A percentile compares a stretch with the other conserved stretches of the same genome.
Evolutionary conservation across 2,329 filamentous ascomycete species (phyloP).

Genomic region (Venturia pyrina): DNA sequence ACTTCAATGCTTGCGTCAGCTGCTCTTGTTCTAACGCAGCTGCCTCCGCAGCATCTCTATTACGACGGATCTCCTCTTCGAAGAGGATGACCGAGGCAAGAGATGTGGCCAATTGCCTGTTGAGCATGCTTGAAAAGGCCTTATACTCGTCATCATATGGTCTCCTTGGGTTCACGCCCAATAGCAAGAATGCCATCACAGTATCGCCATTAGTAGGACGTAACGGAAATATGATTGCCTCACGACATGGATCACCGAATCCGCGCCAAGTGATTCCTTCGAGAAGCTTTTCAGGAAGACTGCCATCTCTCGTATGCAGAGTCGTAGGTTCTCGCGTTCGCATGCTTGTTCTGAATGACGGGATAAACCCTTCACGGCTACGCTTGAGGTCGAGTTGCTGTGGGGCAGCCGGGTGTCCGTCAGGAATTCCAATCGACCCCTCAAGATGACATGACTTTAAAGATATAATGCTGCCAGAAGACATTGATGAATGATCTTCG

Average conservation of each 20-base stretch:
- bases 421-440: conserved; percentile 7
- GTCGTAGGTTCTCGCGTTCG: conserved; percentile 18
- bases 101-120: conserved; percentile 12
- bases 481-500: conserved; percentile 8
- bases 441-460: conserved; percentile 11
- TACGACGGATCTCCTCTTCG: conserved; percentile 11
- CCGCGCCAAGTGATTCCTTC: conserved; percentile 25
- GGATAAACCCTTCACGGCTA: conserved; percentile 22
- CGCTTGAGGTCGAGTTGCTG: conserved; percentile 14
- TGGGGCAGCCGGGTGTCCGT: conserved; percentile 11
- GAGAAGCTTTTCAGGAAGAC: conserved; percentile 12
- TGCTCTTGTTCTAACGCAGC: conserved; percentile 10
- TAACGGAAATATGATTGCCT: conserved; percentile 18
- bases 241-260: conserved; percentile 23
- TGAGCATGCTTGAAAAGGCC: conserved; percentile 12
- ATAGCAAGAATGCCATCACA: conserved; percentile 12
- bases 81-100: conserved; percentile 11
- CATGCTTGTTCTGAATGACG: conserved; percentile 25
- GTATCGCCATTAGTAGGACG: conserved; percentile 12
- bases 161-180: conserved; percentile 13
- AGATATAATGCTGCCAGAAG: conserved; percentile 8
- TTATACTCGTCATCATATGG: conserved; percentile 12
- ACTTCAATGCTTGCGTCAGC: conserved; percentile 4
- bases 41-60: conserved; percentile 21
- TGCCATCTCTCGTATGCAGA: conserved; percentile 10